Evolutionary conservation across 257 asterid genomes (phyloP), one percentile per base, ranked within the genome.

Genomic region (Phtheirospermum japonicum): DNA sequence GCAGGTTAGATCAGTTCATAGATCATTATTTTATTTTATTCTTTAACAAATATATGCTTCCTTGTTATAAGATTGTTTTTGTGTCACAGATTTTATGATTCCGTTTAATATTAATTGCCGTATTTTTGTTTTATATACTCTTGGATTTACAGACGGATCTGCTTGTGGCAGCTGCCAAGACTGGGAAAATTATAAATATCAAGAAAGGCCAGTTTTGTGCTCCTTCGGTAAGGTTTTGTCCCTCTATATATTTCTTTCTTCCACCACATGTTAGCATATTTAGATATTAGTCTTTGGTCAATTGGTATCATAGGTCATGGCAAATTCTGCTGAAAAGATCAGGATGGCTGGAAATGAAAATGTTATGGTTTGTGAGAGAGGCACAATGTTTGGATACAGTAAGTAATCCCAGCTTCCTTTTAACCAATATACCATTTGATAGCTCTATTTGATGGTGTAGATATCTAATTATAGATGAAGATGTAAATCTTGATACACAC

Each of bases 321-420:
- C 37, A 48, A 93, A 87, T 71, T 93, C 99, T 64, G 96, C 91
- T 54, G 99, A 93, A 77, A 93, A 89, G 76, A 79, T 89, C 59
- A 85, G 95, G 77, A 63, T 83, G 82, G 97, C 96, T 62, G 99
- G 99, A 71, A 93, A 93, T 79, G 83, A 83, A 66, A 93, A 93
- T 72, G 95, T 93, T 51, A 89, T 93, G 97, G 97, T 89, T 69
- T 93, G 99, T 64, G 99, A 93, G 84, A 86, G 99, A 80, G 99
- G 99, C 71, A 93, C 99, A 49, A 89, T 93, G 95, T 93, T 89
- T 80, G 99, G 96, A 73, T 92, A 89, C 56, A 86, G 97, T 89
- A 78, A 79, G 94, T 81, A 33, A 16, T 30, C 36, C 52, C 54
- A 33, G 57, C 58, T 55, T 32, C 23, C 13, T 17, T 2, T 51